These are phyloP conservation scores for Carex littledalei DNA, from an alignment of 176 grass and related monocot genomes.

Conservation along the genomic window DNA sequence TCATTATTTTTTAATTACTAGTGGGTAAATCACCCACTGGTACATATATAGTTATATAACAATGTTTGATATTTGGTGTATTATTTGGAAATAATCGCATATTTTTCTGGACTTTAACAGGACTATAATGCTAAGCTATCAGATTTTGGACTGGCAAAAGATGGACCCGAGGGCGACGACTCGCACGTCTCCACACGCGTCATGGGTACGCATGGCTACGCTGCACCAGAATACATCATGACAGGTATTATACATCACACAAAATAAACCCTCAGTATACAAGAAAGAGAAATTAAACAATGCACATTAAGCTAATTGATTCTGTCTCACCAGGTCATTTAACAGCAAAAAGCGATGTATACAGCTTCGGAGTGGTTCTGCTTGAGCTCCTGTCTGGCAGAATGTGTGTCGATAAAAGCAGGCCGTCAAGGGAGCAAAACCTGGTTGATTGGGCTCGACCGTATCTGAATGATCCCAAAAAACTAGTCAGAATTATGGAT, in stretches of 20 bases:
- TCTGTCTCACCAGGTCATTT: slow-evolving; percentile 45
- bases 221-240: slow-evolving; percentile 97
- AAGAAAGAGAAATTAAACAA: neutral
- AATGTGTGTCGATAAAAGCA: slow-evolving; percentile 62
- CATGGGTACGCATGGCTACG: slow-evolving; percentile 87
- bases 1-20: too few species aligned
- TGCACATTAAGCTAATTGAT: neutral
- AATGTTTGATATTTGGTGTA: neutral
- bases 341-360: slow-evolving; percentile 78
- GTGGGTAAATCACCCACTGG: neutral
- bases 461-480: slow-evolving; percentile 47
- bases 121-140: slow-evolving; percentile 79
- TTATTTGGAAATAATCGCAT: neutral
- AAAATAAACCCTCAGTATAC: neutral
- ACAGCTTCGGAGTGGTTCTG: slow-evolving; percentile 80
- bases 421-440: slow-evolving; percentile 65
- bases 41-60: neutral
- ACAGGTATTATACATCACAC: slow-evolving; percentile 28
- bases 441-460: slow-evolving; percentile 76
- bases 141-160: slow-evolving; percentile 89
- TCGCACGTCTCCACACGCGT: slow-evolving; percentile 86
- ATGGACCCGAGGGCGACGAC: slow-evolving; percentile 76
- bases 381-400: slow-evolving; percentile 66
- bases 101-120: slow-evolving; percentile 22
- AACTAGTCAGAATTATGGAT: slow-evolving; percentile 62